Evolutionary conservation across 2,329 filamentous ascomycete species (phyloP), one percentile per base, ranked within the genome.

Genomic region (Fusarium sp.): DNA sequence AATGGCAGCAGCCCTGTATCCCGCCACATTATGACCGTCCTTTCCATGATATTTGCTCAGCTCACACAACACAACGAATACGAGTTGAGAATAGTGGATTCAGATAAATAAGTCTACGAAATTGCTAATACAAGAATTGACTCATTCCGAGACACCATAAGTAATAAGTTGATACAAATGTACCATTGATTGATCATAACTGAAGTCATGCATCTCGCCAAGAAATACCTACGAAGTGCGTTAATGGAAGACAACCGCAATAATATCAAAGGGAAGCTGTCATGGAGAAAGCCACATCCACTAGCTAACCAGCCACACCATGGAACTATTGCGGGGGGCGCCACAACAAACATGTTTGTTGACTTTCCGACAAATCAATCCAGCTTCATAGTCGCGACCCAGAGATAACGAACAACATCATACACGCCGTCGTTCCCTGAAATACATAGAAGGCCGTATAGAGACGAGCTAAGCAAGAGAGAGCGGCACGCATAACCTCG

Each of bases 301-400:
- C 48, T 45, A 21, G 43, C 6, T 11, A 37, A 37, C 34, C 11
- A 63, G 67, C 67, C 57, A 67, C 66, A 67, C n/a, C n/a, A 41
- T 39, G 41, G 46, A 34, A 44, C 25, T 25, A 59, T 48, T 65
- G 51, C 41, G 58, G 67, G 65, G n/a, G 54, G 42, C 54, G 67
- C 67, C 67, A 70, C 67, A 71, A 21, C 57, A 44, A 19, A 59
- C 25, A 44, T 43, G 37, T 69, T 63, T 71, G 56, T 71, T 71
- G 60, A 71, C 68, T 71, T 71, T 63, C 51, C 9, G 34, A 53
- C 45, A 58, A 54, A 31, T 25, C 30, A 61, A 54, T 44, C 23
- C 30, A 61, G 60, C 46, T 48, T 57, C 55, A 53, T 45, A 43
- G 34, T 48, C 48, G 39, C 37, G 57, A 69, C 30, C 19, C 25